Percentiles rank a stretch among this genome's conserved stretches.
phyloP scores from a whole-genome alignment of 768 basidiomycete species.

The Xanthoconium purpureum region DNA sequence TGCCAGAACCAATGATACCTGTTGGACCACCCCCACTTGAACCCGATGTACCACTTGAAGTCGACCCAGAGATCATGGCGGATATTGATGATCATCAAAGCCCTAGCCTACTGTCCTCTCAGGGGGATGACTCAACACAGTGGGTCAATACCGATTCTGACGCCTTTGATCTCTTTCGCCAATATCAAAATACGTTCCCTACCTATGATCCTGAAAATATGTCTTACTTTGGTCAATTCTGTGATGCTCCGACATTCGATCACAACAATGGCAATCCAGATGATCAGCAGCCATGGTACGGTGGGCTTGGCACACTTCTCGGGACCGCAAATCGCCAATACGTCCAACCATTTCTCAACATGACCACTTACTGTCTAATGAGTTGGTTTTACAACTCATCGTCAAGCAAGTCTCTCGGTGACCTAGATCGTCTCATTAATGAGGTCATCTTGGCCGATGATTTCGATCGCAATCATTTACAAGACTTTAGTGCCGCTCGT shows the following conservation, averaged over 20 bases:
- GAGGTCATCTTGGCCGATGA: not conserved
- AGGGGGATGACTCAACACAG: not conserved
- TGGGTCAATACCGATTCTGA: not conserved
- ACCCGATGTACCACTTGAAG: too few relatives aligned
- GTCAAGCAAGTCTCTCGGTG: not conserved
- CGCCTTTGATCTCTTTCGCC: not conserved
- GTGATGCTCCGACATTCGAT: not conserved
- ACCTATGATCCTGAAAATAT: not conserved
- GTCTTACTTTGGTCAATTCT: not conserved
- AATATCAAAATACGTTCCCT: not conserved
- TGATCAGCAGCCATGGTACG: not conserved
- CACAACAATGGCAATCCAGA: not conserved
- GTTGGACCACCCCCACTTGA: too few relatives aligned
- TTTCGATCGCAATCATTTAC: not conserved
- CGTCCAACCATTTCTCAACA: not conserved
- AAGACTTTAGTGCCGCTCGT: too few relatives aligned
- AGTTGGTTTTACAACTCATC: not conserved
- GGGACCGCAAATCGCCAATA: not conserved
- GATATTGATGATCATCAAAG: not conserved
- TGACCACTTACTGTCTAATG: not conserved
- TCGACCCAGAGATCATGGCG: too few relatives aligned
- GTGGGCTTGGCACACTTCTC: not conserved
- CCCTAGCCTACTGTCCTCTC: not conserved
- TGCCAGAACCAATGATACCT: too few relatives aligned
- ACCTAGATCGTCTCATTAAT: not conserved